phyloP scores from a whole-genome alignment of 371 early-diverging fungal genomes.

The Nematocida minor region DNA sequence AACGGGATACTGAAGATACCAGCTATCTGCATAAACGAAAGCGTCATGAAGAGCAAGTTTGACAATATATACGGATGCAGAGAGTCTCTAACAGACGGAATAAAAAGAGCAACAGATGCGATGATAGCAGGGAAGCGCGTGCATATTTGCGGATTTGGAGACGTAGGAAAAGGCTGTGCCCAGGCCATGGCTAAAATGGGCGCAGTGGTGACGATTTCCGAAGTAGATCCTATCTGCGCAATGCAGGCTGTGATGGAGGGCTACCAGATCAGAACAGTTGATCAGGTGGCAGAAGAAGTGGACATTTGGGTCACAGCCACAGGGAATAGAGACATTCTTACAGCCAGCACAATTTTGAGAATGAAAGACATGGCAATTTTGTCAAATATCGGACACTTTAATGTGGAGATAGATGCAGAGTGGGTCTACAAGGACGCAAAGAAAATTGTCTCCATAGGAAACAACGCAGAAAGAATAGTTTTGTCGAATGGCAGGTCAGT shows the following conservation, averaged over 20 bases:
- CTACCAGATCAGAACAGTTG: slow-evolving; percentile 93
- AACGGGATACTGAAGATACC: slow-evolving; percentile 78
- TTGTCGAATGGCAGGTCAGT: slow-evolving; percentile 82
- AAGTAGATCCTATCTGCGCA: slow-evolving; percentile 96
- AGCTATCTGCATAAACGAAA: slow-evolving; percentile 97
- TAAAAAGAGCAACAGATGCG: slow-evolving; percentile 97
- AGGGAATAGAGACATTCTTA: slow-evolving; percentile 92
- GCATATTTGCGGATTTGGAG: slow-evolving; percentile 94
- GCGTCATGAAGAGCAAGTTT: slow-evolving; percentile 97
- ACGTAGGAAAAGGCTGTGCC: slow-evolving; percentile 98
- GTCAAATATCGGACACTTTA: slow-evolving; percentile 97
- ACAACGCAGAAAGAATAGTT: slow-evolving; percentile 90
- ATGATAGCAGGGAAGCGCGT: slow-evolving; percentile 98
- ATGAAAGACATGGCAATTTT: slow-evolving; percentile 97
- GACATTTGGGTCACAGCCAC: slow-evolving; percentile 97
- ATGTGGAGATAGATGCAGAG: slow-evolving; percentile 92
- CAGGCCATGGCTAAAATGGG: slow-evolving; percentile 93
- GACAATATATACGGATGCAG: slow-evolving; percentile 98
- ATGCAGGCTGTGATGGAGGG: slow-evolving; percentile 95
- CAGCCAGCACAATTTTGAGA: slow-evolving; percentile 74
- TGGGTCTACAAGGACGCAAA: slow-evolving; percentile 90
- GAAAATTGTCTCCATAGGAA: slow-evolving; percentile 81
- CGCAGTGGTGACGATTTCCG: slow-evolving; percentile 88
- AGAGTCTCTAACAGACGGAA: slow-evolving; percentile 95
- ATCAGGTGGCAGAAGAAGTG: slow-evolving; percentile 77